Evolutionary conservation across 176 grass and related monocot genomes (phyloP).

Genomic region (Ananas comosus): DNA sequence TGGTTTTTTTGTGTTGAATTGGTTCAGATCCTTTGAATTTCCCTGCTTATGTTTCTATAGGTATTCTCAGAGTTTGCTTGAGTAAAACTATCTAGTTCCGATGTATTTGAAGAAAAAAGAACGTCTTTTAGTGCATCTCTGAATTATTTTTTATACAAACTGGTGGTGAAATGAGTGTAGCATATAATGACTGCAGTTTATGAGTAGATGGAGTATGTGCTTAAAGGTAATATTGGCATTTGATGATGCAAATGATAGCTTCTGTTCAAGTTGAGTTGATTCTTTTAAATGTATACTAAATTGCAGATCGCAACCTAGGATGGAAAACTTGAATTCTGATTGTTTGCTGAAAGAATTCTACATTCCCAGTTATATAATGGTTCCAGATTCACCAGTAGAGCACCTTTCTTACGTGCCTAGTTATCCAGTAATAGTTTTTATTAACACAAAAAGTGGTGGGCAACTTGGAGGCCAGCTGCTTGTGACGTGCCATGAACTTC

Average conservation of each 20-base stretch:
- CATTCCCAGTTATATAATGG: slow-evolving; percentile 66
- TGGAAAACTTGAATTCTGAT: slow-evolving; percentile 23
- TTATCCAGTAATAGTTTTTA: slow-evolving; percentile 85
- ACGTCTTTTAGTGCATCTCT: too few species aligned
- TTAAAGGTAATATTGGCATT: background rate
- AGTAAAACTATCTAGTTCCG: too few species aligned
- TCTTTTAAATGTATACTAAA: background rate
- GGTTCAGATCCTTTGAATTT: too few species aligned
- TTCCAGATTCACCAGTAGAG: slow-evolving; percentile 26
- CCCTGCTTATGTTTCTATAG: too few species aligned
- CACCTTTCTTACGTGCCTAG: slow-evolving; percentile 39
- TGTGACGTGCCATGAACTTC: slow-evolving; percentile 57
- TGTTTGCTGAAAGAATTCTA: slow-evolving; percentile 52
- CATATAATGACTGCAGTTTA: background rate
- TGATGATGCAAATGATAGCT: background rate
- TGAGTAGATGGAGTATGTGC: background rate
- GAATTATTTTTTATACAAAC: too few species aligned
- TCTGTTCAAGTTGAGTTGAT: background rate
- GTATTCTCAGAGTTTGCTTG: too few species aligned
- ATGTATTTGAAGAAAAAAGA: too few species aligned
- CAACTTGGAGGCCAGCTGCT: slow-evolving; percentile 70
- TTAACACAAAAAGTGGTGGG: slow-evolving; percentile 83
- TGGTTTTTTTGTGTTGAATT: too few species aligned
- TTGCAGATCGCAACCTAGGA: slow-evolving; percentile 36
- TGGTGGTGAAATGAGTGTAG: too few species aligned